Base-by-base conservation (phyloP, 352 stramenopile species). In the Globisporangium recalcitrans region DNA sequence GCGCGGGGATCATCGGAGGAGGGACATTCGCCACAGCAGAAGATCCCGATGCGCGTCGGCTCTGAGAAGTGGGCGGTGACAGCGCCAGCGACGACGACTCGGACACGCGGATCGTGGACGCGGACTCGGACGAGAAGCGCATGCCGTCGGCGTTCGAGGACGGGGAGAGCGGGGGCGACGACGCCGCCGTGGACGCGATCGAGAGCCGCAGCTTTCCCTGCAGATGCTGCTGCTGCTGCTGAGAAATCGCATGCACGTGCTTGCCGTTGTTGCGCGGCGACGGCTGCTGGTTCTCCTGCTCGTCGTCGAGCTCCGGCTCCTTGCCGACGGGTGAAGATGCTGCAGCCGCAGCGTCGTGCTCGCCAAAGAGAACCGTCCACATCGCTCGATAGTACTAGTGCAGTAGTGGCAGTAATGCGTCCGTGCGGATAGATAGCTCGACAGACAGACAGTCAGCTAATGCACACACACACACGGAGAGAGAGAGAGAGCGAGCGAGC, bases 321-420 rank as follows among this genome's bases (percentile, higher is more conserved):
- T 60, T 60, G 53, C 64, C 1, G 47, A 48, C 47, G 22, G 51
- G 51, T 34, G 51, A 57, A 7, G 51, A 14, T 26, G 70, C 31
- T 13, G 65, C 62, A 29, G 64, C 36, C 1, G 58, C 52, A 5
- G 65, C 62, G 60, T 81, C 74, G 24, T 83, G 68, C 27, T 86
- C 77, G n/a, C 77, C 77, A 62, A 86, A 86, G 36, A 86, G 71
- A 29, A 82, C 75, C 22, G 74, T 84, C 77, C 77, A 86, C 77
- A 86, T 86, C n/a, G 51, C 51, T 42, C 21, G 16, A 11, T 5
- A 26, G 51, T 51, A 27, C 21, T 29, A 3, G 13, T 19, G 19
- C 21, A 22, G 13, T 19, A 13, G 7, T 34, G 16, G 8, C 26
- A 21, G 27, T 8, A 21, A 49, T 36, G 26, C 13, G 42, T 40